phyloP scores from a whole-genome alignment of 2,329 filamentous ascomycete species.

The Onygenales sp. region DNA sequence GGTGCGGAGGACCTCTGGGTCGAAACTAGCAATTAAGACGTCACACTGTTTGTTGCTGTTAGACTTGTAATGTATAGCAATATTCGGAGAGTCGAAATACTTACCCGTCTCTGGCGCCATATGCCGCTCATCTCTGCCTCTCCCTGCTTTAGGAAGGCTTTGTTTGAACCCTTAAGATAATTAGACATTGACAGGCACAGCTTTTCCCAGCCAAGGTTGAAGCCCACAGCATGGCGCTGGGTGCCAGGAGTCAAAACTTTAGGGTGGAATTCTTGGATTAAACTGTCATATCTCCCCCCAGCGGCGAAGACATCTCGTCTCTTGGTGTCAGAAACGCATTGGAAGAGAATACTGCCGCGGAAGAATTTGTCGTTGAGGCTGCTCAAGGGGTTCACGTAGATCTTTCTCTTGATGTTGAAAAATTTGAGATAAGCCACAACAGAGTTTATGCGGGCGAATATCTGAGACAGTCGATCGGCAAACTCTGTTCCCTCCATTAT shows the following conservation, averaged over 20 bases:
- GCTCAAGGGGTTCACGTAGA: conserved; percentile 76
- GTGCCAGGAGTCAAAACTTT: conserved; percentile 53
- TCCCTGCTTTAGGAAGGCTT: conserved; percentile 56
- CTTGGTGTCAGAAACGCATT: conserved; percentile 80
- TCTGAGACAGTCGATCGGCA: conserved; percentile 41
- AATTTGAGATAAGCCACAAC: conserved; percentile 68
- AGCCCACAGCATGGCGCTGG: conserved; percentile 77
- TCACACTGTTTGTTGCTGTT: conserved; percentile 53
- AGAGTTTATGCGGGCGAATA: conserved; percentile 69
- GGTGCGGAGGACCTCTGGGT: conserved; percentile 63
- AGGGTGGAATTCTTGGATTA: conserved; percentile 76
- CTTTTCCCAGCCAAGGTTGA: conserved; percentile 82
- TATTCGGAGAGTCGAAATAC: conserved; percentile 18
- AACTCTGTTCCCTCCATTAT: conserved; percentile 47
- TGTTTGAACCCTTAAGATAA: conserved; percentile 40
- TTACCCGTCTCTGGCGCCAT: conserved; percentile 55
- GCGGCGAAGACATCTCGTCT: conserved; percentile 78
- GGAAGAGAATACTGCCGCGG: conserved; percentile 73
- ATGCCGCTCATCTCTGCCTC: conserved; percentile 54
- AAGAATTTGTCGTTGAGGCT: conserved; percentile 92
- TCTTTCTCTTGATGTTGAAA: conserved; percentile 64
- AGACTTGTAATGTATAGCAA: not conserved
- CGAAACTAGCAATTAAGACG: conserved; percentile 81
- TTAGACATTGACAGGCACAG: conserved; percentile 55
- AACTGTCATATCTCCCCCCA: conserved; percentile 81